These are phyloP conservation scores for Eucalyptus paniculata DNA, from an alignment of 345 rosid genomes.

Conservation along the genomic window DNA sequence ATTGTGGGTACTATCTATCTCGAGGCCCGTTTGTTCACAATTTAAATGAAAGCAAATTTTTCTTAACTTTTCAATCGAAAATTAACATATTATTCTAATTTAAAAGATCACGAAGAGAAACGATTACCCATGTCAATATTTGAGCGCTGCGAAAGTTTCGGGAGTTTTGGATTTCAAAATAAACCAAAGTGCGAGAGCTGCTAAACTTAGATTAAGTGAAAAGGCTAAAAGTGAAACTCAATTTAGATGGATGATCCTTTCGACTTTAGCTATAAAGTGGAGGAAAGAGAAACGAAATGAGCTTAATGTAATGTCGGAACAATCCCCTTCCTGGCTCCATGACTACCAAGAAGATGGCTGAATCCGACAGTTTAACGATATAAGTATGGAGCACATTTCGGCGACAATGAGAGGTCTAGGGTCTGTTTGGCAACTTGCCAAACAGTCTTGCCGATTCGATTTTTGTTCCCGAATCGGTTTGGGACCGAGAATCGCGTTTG, in stretches of 20 bases:
- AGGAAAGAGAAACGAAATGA: background rate
- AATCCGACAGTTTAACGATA: too few species aligned
- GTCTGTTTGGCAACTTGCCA: too few species aligned
- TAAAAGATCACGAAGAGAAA: background rate
- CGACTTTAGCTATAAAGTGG: background rate
- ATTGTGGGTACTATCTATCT: background rate
- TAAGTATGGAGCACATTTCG: too few species aligned
- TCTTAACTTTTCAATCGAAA: background rate
- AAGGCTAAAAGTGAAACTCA: background rate
- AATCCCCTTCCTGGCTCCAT: background rate
- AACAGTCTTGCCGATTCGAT: too few species aligned
- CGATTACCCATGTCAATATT: background rate
- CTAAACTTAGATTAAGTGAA: background rate
- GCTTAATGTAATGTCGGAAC: background rate
- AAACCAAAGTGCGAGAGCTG: background rate
- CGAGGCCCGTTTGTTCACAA: background rate
- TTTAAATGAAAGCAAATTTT: background rate
- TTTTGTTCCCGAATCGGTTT: too few species aligned
- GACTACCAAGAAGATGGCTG: background rate
- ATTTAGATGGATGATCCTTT: background rate
- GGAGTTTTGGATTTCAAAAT: background rate
- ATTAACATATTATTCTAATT: background rate
- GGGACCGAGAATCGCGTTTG: too few species aligned
- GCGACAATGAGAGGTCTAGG: too few species aligned
- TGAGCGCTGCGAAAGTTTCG: background rate